Evolutionary conservation across 106 monocot species (phyloP), one percentile per base, ranked within the genome.

Genomic region (Posidonia australis): DNA sequence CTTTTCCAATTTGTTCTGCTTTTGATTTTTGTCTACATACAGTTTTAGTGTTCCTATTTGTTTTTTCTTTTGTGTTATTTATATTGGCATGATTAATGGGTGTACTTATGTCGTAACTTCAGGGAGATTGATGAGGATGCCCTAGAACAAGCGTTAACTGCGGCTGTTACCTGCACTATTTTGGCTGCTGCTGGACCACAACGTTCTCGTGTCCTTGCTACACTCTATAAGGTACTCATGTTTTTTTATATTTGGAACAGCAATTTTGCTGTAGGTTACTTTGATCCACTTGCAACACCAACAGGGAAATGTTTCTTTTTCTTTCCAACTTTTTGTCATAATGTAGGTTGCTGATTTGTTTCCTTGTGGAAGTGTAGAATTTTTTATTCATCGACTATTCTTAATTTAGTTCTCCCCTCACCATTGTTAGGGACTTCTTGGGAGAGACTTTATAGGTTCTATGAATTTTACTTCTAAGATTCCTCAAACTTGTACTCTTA

Each of bases 101-200:
- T 58, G 12, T 58, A 16, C 29, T 58, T 29, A 21, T 30, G 12
- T 61, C 10, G 36, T 25, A 61, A 61, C 10, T 19, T 53, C 58
- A 96, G 96, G 77, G 96, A 85, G 54, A 87, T 96, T 73, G 84
- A 96, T 73, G 90, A 84, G 69, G 87, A 84, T 64, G 96, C 90
- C 17, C 61, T 96, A 66, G 87, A 90, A 65, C 87, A 90, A 79
- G 90, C 96, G 66, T 80, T 96, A 28, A 87, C 84, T 77, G 84
- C 96, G 72, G 90, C 96, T 25, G 90, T 96, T 18, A 96, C 96
- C 14, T 96, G 96, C 72, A 96, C 96, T 46, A 96, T 96, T 67
- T 78, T 96, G 71, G 96, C 96, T 70, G 96, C 84, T 69, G 96
- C 96, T 56, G 96, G 96, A 66, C 96, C 96, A 26, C 96, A 90